Evolutionary conservation across 768 basidiomycete species (phyloP).

Genomic region (Exidia glandulosa): DNA sequence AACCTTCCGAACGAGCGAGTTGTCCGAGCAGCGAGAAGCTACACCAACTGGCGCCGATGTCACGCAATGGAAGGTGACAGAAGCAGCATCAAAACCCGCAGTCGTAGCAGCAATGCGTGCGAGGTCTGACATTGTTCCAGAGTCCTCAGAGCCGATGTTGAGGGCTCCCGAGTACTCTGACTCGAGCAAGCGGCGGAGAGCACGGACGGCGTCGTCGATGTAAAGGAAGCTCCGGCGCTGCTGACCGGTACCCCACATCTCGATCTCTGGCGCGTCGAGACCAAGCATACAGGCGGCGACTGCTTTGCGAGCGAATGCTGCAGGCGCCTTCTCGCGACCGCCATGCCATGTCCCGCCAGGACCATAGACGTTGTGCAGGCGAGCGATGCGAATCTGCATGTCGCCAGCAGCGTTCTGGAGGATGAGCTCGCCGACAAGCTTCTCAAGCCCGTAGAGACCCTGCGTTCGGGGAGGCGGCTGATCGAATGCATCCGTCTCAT

Average conservation of each 20-base stretch:
- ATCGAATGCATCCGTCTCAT: constrained; percentile 34
- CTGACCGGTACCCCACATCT: constrained; percentile 47
- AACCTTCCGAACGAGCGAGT: constrained; percentile 20
- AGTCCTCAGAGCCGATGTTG: constrained; percentile 42
- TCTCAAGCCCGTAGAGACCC: constrained; percentile 51
- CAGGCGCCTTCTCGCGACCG: constrained; percentile 49
- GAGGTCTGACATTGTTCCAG: constrained; percentile 32
- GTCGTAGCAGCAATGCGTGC: constrained; percentile 26
- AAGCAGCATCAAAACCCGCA: constrained; percentile 18
- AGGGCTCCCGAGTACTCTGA: constrained; percentile 26
- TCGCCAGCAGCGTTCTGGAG: constrained; percentile 25
- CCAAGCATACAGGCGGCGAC: constrained; percentile 20
- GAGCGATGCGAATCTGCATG: constrained; percentile 34
- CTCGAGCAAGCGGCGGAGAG: constrained; percentile 30
- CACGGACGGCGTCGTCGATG: constrained; percentile 46
- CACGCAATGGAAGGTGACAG: constrained; percentile 20
- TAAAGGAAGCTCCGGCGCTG: constrained; percentile 47
- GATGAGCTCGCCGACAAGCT: constrained; percentile 35
- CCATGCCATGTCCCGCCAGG: constrained; percentile 41
- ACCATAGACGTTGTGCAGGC: constrained; percentile 52
- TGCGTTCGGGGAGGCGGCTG: constrained; percentile 33
- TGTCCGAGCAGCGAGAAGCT: constrained; percentile 40
- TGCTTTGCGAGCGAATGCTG: constrained; percentile 46
- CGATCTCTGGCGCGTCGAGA: constrained; percentile 19
- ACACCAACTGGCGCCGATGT: constrained; percentile 33